Conservation (phyloP, 1,284 basidiomycete genomes). For the Papiliotrema terrestris region DNA sequence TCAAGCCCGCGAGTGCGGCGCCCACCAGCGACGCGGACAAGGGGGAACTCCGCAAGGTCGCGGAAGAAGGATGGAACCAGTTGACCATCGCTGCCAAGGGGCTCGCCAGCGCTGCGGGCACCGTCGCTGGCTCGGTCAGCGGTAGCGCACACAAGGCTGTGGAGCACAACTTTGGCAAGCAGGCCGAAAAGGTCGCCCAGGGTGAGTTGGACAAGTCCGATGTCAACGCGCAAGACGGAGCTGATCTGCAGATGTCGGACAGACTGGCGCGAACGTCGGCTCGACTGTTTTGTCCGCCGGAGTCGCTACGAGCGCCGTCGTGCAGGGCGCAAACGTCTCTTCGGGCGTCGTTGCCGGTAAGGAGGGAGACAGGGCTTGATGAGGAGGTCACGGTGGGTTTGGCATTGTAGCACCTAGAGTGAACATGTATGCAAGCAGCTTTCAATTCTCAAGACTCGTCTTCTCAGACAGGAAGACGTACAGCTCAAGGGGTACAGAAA, state of each 20-base stretch:
- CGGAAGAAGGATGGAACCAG: slow-evolving; percentile 41
- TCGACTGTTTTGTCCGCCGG: slow-evolving; percentile 23
- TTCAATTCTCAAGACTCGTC: too few species aligned
- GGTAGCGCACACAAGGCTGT: slow-evolving; percentile 36
- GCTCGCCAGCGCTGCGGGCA: slow-evolving; percentile 31
- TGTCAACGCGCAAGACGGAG: background rate
- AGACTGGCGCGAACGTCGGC: slow-evolving; percentile 34
- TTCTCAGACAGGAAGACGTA: too few species aligned
- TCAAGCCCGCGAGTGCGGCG: slow-evolving; percentile 9
- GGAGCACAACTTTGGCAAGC: slow-evolving; percentile 35
- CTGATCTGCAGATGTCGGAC: slow-evolving; percentile 28
- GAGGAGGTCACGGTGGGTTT: too few species aligned
- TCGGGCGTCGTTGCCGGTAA: slow-evolving; percentile 10
- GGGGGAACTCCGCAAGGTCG: slow-evolving; percentile 23
- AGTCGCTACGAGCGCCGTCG: slow-evolving; percentile 27
- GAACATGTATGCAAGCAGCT: too few species aligned
- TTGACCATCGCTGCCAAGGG: slow-evolving; percentile 40
- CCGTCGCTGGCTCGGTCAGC: slow-evolving; percentile 35
- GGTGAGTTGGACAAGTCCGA: slow-evolving; percentile 20
- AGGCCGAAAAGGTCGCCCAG: slow-evolving; percentile 34
- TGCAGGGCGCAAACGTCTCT: slow-evolving; percentile 31
- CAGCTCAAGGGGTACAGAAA: too few species aligned
- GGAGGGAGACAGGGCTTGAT: too few species aligned
- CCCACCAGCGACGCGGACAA: slow-evolving; percentile 28
- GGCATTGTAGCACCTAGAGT: too few species aligned